Evolutionary conservation across 768 basidiomycete species (phyloP), one percentile per base, ranked within the genome.

Genomic region (Tylopilus vinaceipallidus): DNA sequence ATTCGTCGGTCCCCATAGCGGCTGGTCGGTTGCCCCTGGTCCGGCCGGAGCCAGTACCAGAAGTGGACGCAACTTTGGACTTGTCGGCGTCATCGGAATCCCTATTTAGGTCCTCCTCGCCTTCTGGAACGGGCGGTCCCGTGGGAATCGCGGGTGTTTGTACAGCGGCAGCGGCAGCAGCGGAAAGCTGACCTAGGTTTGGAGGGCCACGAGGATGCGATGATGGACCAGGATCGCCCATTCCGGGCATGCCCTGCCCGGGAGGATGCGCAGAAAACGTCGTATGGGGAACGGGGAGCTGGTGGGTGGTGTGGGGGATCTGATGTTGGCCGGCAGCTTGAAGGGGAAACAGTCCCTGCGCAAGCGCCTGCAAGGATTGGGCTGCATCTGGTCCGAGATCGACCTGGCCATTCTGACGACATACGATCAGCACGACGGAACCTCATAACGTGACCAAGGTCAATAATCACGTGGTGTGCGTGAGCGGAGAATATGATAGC

Each of bases 1-100:
- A 91, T 60, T 90, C 88, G 45, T 88, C 86, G 37, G 79, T 80
- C 0, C 83, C 84, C 79, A 86, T 84, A 0, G 80, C 73, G 8
- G 84, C 76, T 36, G 72, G 76, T 30, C 82, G 73, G n/a, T 74
- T 75, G 4, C 80, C 75, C n/a, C 82, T 71, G 8, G 71, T 63
- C 22, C 80, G 71, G 4, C 75, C 73, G 9, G 70, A 65, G 12
- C 66, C 63, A 13, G 65, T 39, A 8, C 66, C 45, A 7, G 69
- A 47, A n/a, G n/a, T n/a, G 12, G 73, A 42, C 7, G 71, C 45
- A 13, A 50, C 19, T 36, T 66, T 46, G 12, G 58, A 17, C 29
- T 67, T 58, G 24, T 68, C 66, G 27, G 42, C 42, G 13, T 64
- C 61, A 14, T 68, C 69, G 6, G 52, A 62, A 3, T 72, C 69